These are phyloP conservation scores for Zoysia japonica DNA, from an alignment of 176 grass and related monocot species.

Conservation along the genomic window DNA sequence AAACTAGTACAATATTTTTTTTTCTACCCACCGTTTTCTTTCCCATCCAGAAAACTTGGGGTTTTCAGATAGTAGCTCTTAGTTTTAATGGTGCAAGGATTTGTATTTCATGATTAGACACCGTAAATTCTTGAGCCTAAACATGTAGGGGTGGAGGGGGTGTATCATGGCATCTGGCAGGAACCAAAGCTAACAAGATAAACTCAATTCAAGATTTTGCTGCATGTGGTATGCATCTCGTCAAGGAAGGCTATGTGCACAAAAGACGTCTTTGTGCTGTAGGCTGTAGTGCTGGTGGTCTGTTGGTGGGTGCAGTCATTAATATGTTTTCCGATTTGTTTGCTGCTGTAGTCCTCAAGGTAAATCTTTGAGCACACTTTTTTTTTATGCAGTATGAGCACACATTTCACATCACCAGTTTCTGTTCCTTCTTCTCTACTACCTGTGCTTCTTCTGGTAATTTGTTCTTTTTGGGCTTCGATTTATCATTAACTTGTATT, in stretches of 20 bases:
- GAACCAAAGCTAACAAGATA: slow-evolving; percentile 75
- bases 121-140: slow-evolving; percentile 34
- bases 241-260: slow-evolving; percentile 77
- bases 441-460: slow-evolving; percentile 11
- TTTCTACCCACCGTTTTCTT: not conserved
- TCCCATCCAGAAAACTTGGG: not conserved
- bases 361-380: slow-evolving; percentile 31
- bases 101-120: slow-evolving; percentile 11
- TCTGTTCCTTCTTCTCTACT: not conserved
- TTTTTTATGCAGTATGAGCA: not conserved
- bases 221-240: slow-evolving; percentile 73
- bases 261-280: slow-evolving; percentile 73
- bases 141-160: slow-evolving; percentile 73
- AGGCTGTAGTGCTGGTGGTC: slow-evolving; percentile 86
- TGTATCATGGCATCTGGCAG: slow-evolving; percentile 68
- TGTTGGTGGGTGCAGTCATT: slow-evolving; percentile 67
- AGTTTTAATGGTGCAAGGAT: slow-evolving; percentile 12
- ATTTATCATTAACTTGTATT: slow-evolving; percentile 29
- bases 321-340: slow-evolving; percentile 86
- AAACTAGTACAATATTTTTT: not conserved
- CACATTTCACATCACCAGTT: not conserved
- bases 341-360: slow-evolving; percentile 91
- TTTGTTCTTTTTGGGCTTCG: not conserved
- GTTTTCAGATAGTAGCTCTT: not conserved
- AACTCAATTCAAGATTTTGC: slow-evolving; percentile 90